Conservation (phyloP, 768 basidiomycete species). For the Lyophyllum decastes region DNA sequence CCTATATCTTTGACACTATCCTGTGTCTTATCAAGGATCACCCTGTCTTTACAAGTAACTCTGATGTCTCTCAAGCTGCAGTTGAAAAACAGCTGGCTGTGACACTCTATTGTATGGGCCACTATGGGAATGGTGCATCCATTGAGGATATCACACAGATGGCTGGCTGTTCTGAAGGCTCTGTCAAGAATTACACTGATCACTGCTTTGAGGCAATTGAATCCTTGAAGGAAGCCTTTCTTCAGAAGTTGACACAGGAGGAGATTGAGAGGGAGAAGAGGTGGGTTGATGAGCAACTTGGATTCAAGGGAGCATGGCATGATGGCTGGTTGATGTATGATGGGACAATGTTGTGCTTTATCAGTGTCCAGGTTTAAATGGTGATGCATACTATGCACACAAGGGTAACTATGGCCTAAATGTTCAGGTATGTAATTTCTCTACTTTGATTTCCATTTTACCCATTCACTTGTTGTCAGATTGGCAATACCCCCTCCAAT, state of each 20-base stretch:
- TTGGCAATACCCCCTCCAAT: too few species aligned
- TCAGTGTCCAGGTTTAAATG: too few species aligned
- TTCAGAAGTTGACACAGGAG: neutral
- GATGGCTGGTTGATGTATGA: slow-evolving; percentile 32
- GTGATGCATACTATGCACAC: too few species aligned
- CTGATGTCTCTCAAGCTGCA: slow-evolving; percentile 14
- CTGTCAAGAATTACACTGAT: slow-evolving; percentile 13
- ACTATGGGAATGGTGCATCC: slow-evolving; percentile 22
- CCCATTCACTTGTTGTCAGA: too few species aligned
- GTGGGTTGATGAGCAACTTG: slow-evolving; percentile 10
- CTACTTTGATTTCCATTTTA: too few species aligned
- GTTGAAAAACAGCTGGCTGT: slow-evolving; percentile 25
- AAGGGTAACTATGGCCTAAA: too few species aligned
- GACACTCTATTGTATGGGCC: slow-evolving; percentile 23
- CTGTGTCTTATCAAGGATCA: slow-evolving; percentile 14
- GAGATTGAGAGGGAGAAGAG: slow-evolving; percentile 11
- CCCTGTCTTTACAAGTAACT: slow-evolving; percentile 9
- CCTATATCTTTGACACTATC: slow-evolving; percentile 13
- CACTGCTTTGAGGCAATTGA: slow-evolving; percentile 7
- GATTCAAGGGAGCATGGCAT: slow-evolving; percentile 22
- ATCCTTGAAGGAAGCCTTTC: slow-evolving; percentile 4
- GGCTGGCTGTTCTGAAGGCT: slow-evolving; percentile 20
- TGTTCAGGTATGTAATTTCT: too few species aligned
- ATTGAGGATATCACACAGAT: slow-evolving; percentile 20
- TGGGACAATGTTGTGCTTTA: slow-evolving; percentile 31